These are phyloP conservation scores for Erysimum cheiranthoides DNA, from an alignment of 345 rosid species.

Conservation along the genomic window DNA sequence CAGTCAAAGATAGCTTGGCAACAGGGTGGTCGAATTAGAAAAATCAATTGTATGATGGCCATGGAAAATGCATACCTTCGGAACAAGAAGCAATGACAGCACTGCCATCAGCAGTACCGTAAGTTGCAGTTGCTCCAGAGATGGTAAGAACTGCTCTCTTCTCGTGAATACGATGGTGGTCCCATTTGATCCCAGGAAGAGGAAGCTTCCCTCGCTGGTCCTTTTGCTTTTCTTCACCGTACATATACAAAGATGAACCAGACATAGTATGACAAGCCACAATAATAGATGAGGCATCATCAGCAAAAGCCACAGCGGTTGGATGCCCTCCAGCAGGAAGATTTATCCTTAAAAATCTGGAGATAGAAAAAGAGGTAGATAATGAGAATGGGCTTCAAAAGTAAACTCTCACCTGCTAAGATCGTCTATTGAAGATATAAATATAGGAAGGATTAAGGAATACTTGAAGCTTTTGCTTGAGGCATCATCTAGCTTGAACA, in stretches of 20 bases:
- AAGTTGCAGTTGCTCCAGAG: slow-evolving; percentile 76
- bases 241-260: slow-evolving; percentile 85
- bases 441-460: slow-evolving; percentile 41
- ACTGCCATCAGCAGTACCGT: slow-evolving; percentile 93
- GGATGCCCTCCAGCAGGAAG: slow-evolving; percentile 93
- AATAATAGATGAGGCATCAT: slow-evolving; percentile 77
- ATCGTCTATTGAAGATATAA: background rate
- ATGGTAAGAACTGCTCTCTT: slow-evolving; percentile 64
- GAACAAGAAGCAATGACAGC: slow-evolving; percentile 83
- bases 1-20: background rate
- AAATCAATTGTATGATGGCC: background rate
- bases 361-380: background rate
- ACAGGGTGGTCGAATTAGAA: background rate
- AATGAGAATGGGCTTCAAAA: slow-evolving; percentile 3
- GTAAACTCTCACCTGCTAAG: background rate
- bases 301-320: slow-evolving; percentile 73
- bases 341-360: slow-evolving; percentile 80
- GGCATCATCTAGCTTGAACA: slow-evolving; percentile 91
- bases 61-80: slow-evolving; percentile 61
- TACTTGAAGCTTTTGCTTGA: slow-evolving; percentile 97
- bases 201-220: slow-evolving; percentile 79
- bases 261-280: slow-evolving; percentile 68
- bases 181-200: slow-evolving; percentile 87
- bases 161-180: slow-evolving; percentile 78
- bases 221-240: slow-evolving; percentile 78